Evolutionary conservation across 208 protist genomes (phyloP).

Genomic region (Acanthamoeba healyi): DNA sequence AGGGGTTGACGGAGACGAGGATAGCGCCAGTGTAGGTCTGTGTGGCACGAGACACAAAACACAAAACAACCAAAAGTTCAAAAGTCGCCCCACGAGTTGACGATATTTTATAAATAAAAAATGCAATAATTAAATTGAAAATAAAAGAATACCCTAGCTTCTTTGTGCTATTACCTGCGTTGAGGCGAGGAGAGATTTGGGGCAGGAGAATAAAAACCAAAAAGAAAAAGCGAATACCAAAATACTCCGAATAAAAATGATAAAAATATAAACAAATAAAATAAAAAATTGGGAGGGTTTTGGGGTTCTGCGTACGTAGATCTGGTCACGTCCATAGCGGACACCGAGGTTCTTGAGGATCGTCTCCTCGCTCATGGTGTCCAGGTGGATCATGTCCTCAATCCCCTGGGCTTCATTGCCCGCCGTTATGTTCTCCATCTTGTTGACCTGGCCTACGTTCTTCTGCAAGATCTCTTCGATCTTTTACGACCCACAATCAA

Average conservation of each 20-base stretch:
- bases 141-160: neutral
- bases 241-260: neutral
- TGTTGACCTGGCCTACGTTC: neutral
- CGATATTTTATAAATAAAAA: neutral
- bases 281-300: neutral
- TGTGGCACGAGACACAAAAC: neutral
- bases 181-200: too few relatives aligned
- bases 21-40: slow-evolving; percentile 87
- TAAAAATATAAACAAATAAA: neutral
- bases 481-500: too few relatives aligned
- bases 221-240: neutral
- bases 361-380: slow-evolving; percentile 77
- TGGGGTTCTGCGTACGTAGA: slow-evolving; percentile 79
- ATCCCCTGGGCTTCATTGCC: slow-evolving; percentile 79
- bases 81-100: too few relatives aligned
- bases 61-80: neutral
- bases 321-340: slow-evolving; percentile 75
- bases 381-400: slow-evolving; percentile 74
- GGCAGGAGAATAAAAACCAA: neutral
- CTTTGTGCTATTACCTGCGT: too few relatives aligned
- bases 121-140: neutral
- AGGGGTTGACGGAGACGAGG: slow-evolving; percentile 88
- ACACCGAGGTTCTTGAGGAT: slow-evolving; percentile 81
- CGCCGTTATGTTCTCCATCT: slow-evolving; percentile 50
- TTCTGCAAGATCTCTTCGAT: neutral